Conservation (phyloP, 768 basidiomycete species). For the Megacollybia marginata region DNA sequence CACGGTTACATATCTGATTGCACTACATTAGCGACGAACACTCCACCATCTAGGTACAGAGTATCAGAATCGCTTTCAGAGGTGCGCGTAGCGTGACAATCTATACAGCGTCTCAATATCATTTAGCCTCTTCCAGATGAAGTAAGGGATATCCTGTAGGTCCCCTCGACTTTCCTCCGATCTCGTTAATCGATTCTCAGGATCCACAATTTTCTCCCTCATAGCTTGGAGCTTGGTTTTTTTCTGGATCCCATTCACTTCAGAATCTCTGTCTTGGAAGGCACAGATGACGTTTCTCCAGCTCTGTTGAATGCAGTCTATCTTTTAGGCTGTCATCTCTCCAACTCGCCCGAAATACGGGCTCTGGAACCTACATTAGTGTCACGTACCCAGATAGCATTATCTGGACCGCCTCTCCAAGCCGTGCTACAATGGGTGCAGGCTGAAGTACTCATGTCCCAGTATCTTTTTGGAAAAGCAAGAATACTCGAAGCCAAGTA, state of each 20-base stretch:
- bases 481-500: constrained; percentile 41
- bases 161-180: neutral
- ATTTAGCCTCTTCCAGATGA: neutral
- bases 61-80: no score
- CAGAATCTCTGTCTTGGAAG: constrained; percentile 10
- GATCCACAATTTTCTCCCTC: constrained; percentile 3
- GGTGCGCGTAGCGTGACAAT: no score
- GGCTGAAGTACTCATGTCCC: constrained; percentile 44
- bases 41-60: no score
- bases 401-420: constrained; percentile 32
- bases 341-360: constrained; percentile 12
- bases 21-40: neutral
- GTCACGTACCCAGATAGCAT: constrained; percentile 27
- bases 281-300: neutral
- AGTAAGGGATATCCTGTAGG: constrained; percentile 1
- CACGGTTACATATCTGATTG: neutral
- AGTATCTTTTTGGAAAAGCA: constrained; percentile 42
- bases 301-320: constrained; percentile 30
- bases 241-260: constrained; percentile 38
- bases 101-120: no score
- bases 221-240: constrained; percentile 28
- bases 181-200: neutral
- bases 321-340: constrained; percentile 28
- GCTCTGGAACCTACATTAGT: constrained; percentile 32
- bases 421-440: constrained; percentile 36